A percentile compares a stretch with the other conserved stretches of the same genome.
These are phyloP conservation scores for Chalciporus sphaerocephalus DNA, from an alignment of 768 basidiomycete genomes.

Conservation along the genomic window DNA sequence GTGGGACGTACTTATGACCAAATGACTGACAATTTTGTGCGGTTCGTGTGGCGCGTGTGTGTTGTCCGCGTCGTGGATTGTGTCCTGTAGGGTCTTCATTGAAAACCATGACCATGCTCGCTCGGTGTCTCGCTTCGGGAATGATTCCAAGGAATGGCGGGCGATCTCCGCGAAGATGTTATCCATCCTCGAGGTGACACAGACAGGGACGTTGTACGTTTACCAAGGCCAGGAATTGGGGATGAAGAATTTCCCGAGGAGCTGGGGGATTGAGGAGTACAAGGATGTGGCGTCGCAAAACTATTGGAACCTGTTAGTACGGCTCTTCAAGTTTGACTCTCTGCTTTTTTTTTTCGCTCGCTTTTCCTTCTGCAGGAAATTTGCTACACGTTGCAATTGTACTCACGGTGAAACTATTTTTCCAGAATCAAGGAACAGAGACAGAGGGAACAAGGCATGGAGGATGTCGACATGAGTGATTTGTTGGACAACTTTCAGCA, in stretches of 20 bases:
- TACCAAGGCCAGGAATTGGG: constrained; percentile 78
- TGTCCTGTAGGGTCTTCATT: constrained; percentile 47
- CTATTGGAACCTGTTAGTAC: constrained; percentile 50
- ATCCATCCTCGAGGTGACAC: constrained; percentile 55
- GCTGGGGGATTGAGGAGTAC: constrained; percentile 70
- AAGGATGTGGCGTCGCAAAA: constrained; percentile 63
- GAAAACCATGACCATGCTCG: constrained; percentile 71
- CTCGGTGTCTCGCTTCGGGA: constrained; percentile 61
- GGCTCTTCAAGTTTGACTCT: too few species aligned
- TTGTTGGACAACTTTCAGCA: constrained; percentile 51
- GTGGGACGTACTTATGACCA: not conserved
- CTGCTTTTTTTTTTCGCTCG: not conserved
- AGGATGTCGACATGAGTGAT: constrained; percentile 58
- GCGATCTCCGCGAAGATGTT: constrained; percentile 59
- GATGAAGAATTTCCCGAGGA: constrained; percentile 54
- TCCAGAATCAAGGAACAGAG: constrained; percentile 40
- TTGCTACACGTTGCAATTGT: not conserved
- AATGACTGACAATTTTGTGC: constrained; percentile 6
- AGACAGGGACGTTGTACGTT: constrained; percentile 64
- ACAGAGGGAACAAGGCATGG: constrained; percentile 25
- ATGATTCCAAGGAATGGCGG: constrained; percentile 56
- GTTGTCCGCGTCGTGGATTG: constrained; percentile 4
- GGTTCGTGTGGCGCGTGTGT: constrained; percentile 13
- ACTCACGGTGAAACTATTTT: not conserved
- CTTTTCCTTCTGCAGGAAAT: not conserved